Evolutionary conservation across 176 grass and related monocot species (phyloP), one percentile per base, ranked within the genome.

Genomic region (Lolium rigidum): DNA sequence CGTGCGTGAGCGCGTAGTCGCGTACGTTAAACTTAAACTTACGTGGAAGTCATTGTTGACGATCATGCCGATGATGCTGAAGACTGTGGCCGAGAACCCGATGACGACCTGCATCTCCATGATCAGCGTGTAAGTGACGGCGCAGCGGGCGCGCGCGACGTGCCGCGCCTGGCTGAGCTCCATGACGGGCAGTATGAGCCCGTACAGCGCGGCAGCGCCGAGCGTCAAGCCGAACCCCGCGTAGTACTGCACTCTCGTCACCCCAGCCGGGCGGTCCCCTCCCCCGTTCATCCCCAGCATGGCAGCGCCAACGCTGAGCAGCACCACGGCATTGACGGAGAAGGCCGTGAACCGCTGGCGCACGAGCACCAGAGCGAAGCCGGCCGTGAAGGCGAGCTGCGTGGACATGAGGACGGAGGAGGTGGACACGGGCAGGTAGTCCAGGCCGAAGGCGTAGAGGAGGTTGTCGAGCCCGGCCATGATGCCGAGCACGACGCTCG

Each of bases 361-460:
- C 83, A 98, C 91, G 13, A 98, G 48, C 66, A 98, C 57, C 81
- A 94, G 84, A 64, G 93, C 85, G 74, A 95, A 98, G 26, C 56
- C n/a, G 2, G 93, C 93, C 6, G 89, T 98, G 87, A 98, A 98
- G 38, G 86, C 93, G 9, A 98, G 93, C 80, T 95, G 93, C 18
- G 89, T 95, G 15, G 95, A 98, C 74, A 90, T 57, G 41, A 98
- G 87, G 88, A 98, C 82, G 37, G 93, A 90, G 61, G 93, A 89
- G 4, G 95, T 95, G 41, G 95, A 98, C 6, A 98, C 93, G 9
- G 95, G 95, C 58, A 95, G 91, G 85, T 87, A 95, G 0, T 88
- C 88, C 20, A 93, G 10, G 0, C 90, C 92, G 62, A 91, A 97
- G 52, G 92, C 84, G 77, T 97, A 97, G 43, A 97, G 70, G 58